Evolutionary conservation across 371 early-diverging fungal genomes (phyloP).

Genomic region (Mortierella sp.): DNA sequence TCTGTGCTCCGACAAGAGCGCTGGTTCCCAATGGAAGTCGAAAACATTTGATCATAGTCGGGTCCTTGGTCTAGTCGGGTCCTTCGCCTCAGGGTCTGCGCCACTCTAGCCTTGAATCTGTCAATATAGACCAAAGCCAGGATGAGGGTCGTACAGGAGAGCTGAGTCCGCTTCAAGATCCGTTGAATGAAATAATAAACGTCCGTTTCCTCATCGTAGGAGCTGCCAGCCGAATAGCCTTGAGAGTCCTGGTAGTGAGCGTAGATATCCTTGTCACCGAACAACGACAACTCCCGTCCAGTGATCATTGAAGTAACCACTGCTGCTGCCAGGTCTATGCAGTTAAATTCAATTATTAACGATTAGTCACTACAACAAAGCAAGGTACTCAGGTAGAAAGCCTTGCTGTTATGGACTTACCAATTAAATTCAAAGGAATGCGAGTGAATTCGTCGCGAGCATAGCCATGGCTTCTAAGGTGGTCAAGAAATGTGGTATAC

Average conservation of each 20-base stretch:
- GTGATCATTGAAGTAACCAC: constrained; percentile 61
- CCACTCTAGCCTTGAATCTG: constrained; percentile 48
- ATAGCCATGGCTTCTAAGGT: constrained; percentile 49
- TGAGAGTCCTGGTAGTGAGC: constrained; percentile 7
- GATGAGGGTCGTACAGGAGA: constrained; percentile 65
- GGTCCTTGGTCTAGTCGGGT: constrained; percentile 54
- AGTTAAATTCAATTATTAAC: too few species aligned
- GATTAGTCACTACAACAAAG: too few species aligned
- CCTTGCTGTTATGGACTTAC: constrained; percentile 49
- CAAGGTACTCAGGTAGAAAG: too few species aligned
- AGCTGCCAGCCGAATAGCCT: background rate
- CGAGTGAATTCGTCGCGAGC: constrained; percentile 55
- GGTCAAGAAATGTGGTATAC: constrained; percentile 42
- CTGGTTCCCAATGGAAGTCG: background rate
- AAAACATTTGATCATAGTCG: constrained; percentile 17
- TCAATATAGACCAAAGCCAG: constrained; percentile 67
- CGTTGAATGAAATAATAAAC: constrained; percentile 63
- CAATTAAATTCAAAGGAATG: constrained; percentile 66
- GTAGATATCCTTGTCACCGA: constrained; percentile 23
- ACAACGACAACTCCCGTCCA: constrained; percentile 54
- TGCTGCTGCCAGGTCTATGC: constrained; percentile 63
- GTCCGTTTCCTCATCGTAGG: constrained; percentile 29
- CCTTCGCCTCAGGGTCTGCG: constrained; percentile 25
- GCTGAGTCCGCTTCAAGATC: constrained; percentile 62
- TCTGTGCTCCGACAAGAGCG: background rate